Base-by-base conservation (phyloP, 768 basidiomycete species). In the Dentipellis fragilis region DNA sequence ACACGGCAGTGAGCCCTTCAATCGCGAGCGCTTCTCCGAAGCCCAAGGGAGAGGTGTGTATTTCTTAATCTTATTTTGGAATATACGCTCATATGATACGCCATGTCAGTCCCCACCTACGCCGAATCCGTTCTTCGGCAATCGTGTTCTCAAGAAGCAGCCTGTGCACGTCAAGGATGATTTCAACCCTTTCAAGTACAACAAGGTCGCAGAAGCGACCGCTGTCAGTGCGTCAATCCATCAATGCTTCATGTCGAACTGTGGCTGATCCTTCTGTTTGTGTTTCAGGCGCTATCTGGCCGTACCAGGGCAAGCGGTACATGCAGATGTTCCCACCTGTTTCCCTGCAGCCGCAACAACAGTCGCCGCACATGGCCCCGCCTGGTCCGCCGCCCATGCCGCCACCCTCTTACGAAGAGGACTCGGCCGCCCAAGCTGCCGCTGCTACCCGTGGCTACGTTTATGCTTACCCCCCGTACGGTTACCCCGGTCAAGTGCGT, bases 151-250 rank as follows among this genome's bases (percentile, higher is more conserved):
- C 67, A 92, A 92, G 77, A 89, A 87, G 72, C 79, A 78, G 3
- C 76, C 81, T 21, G 86, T 94, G 37, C 87, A 91, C 66, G 80
- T 95, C 69, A 91, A 95, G 72, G 92, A 96, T 63, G 95, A 97
- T 66, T 99, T 99, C 67, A 96, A 94, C 68, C 93, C 95, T 14
- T 96, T 95, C 81, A 91, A 90, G 72, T 81, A 86, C 64, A 80
- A 80, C 65, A 90, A 90, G 67, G 83, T 93, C 23, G 79, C 75
- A 8, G 89, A 90, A 54, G 81, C 93, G 7, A 70, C 79, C 22
- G 77, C 81, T 65, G 79, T 91, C 59, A 70, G 93, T 94, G 67
- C 63, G 92, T 80, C 12, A 22, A 38, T 6, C 42, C 54, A 23
- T 23, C 10, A 3, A 11, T 39, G 22, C 52, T n/a, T 12, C 23